Conservation (phyloP, 1,139 yeast species). For the Nakaseomyces sp. region DNA sequence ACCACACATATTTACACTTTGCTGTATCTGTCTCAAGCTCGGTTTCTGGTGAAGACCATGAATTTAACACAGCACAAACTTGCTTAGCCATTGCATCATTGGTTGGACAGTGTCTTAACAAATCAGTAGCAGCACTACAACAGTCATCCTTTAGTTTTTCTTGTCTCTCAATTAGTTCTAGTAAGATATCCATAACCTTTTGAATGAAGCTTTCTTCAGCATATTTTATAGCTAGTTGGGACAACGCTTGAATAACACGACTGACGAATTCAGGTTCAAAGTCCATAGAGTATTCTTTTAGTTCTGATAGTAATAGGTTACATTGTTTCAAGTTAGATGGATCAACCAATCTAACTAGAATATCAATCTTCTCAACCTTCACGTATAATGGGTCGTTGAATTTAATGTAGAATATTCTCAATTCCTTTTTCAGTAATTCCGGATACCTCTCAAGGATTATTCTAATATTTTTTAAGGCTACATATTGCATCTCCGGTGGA, state of each 20-base stretch:
- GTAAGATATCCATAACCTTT: constrained; percentile 67
- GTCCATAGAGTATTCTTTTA: constrained; percentile 90
- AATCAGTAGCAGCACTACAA: constrained; percentile 65
- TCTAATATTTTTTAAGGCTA: constrained; percentile 84
- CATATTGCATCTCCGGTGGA: constrained; percentile 91
- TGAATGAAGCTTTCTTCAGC: constrained; percentile 33
- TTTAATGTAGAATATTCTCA: constrained; percentile 85
- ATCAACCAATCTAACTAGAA: constrained; percentile 70
- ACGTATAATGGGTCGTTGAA: constrained; percentile 92
- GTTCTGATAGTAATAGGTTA: constrained; percentile 65
- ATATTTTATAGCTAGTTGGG: constrained; percentile 81
- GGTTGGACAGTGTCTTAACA: constrained; percentile 71
- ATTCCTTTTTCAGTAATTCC: constrained; percentile 62
- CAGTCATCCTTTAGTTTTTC: constrained; percentile 76
- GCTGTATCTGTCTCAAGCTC: constrained; percentile 25
- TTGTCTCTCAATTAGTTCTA: constrained; percentile 69
- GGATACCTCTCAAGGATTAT: constrained; percentile 88
- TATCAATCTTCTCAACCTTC: constrained; percentile 86
- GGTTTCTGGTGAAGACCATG: constrained; percentile 26
- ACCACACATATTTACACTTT: constrained; percentile 58
- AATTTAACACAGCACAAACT: constrained; percentile 24
- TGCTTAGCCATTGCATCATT: constrained; percentile 31
- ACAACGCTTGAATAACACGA: constrained; percentile 73
- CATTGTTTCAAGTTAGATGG: constrained; percentile 50
- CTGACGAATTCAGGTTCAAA: constrained; percentile 85